Evolutionary conservation across 2,329 filamentous ascomycete species (phyloP).

Genomic region (Ascocoryne sarcoides): DNA sequence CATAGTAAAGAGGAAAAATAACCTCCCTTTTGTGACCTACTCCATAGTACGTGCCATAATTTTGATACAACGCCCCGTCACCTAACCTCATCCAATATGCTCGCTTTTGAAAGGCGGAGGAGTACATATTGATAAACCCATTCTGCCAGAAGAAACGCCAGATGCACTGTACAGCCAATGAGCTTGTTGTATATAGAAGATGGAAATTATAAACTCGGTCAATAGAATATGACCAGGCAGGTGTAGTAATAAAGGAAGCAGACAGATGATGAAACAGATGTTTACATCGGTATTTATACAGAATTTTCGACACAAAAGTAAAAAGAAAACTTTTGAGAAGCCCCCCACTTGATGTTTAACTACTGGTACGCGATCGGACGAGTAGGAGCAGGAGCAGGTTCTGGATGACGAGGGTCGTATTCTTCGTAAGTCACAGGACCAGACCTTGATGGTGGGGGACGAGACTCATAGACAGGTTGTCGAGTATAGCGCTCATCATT

Average conservation of each 20-base stretch:
- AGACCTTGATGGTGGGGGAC: slow-evolving; percentile 12
- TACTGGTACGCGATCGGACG: slow-evolving; percentile 24
- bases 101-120: too few relatives aligned
- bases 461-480: slow-evolving; percentile 23
- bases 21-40: too few relatives aligned
- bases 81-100: too few relatives aligned
- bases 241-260: not conserved
- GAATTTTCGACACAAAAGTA: slow-evolving; percentile 2
- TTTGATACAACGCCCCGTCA: too few relatives aligned
- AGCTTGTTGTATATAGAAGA: slow-evolving; percentile 3
- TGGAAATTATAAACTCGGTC: not conserved
- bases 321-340: slow-evolving; percentile 11
- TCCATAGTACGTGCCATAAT: too few relatives aligned
- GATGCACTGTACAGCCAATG: too few relatives aligned
- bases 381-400: slow-evolving; percentile 21
- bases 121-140: too few relatives aligned
- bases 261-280: slow-evolving; percentile 3
- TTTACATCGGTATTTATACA: slow-evolving; percentile 8
- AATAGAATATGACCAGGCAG: not conserved
- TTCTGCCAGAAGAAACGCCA: too few relatives aligned
- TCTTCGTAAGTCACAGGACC: slow-evolving; percentile 32
- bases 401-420: slow-evolving; percentile 37
- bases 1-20: too few relatives aligned
- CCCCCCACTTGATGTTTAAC: slow-evolving; percentile 5
- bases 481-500: slow-evolving; percentile 22